Conservation (phyloP, 2,329 filamentous ascomycete species). For the Cladophialophora psammophila region DNA sequence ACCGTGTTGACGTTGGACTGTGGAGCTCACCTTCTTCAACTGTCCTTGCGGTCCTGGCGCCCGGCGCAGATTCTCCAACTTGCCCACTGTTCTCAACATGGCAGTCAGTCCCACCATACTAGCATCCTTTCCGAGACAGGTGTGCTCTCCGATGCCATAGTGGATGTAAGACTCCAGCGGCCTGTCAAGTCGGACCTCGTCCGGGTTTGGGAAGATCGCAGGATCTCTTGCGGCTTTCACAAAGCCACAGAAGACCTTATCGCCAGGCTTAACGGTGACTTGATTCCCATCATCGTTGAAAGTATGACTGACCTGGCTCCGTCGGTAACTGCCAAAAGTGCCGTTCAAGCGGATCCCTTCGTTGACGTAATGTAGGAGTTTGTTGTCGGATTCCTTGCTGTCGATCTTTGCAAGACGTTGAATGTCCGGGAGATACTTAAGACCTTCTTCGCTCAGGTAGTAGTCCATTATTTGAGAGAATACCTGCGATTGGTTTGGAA, state of each 20-base stretch:
- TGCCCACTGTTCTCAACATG: constrained; percentile 72
- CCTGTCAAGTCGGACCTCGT: constrained; percentile 67
- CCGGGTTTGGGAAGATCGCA: constrained; percentile 66
- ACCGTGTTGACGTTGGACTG: background rate
- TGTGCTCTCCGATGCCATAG: constrained; percentile 68
- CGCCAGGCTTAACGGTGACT: constrained; percentile 62
- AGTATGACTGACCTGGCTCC: constrained; percentile 57
- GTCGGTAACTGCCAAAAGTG: constrained; percentile 67
- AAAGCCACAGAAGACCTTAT: constrained; percentile 70
- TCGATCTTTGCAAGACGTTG: constrained; percentile 65
- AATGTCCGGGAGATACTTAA: constrained; percentile 66
- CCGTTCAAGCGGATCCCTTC: constrained; percentile 75
- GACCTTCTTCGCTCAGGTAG: constrained; percentile 68
- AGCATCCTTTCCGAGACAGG: constrained; percentile 67
- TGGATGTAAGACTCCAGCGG: constrained; percentile 70
- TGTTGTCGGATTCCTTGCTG: constrained; percentile 65
- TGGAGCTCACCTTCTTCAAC: constrained; percentile 64
- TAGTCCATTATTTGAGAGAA: constrained; percentile 78
- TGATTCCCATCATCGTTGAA: constrained; percentile 57
- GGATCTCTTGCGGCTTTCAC: constrained; percentile 65
- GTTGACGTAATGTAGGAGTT: constrained; percentile 72
- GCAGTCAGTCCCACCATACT: constrained; percentile 69
- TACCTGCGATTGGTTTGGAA: constrained; percentile 74
- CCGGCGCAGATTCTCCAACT: constrained; percentile 66
- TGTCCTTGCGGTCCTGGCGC: constrained; percentile 70